Conservation (phyloP, 1,284 basidiomycete species). For the Thelephora terrestris region DNA sequence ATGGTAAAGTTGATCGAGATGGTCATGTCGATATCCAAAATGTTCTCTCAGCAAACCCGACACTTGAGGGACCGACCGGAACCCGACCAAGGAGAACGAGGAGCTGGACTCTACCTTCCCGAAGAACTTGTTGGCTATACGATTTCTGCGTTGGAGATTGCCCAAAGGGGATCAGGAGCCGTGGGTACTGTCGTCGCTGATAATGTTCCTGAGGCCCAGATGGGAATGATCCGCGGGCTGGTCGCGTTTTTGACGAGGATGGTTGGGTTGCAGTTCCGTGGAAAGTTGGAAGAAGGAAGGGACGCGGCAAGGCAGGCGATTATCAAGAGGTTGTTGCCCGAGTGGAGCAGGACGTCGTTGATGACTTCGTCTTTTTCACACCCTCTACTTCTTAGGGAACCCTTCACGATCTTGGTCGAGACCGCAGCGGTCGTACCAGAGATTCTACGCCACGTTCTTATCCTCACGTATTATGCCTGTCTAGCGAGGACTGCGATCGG, state of each 20-base stretch:
- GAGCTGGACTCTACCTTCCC: conserved; percentile 76
- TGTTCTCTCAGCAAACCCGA: conserved; percentile 61
- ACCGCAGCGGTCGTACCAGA: conserved; percentile 83
- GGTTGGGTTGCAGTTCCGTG: conserved; percentile 57
- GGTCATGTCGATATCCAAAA: conserved; percentile 59
- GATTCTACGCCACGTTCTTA: conserved; percentile 75
- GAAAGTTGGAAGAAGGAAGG: conserved; percentile 55
- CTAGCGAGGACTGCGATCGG: conserved; percentile 79
- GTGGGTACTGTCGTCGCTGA: conserved; percentile 54
- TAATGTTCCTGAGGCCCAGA: conserved; percentile 68
- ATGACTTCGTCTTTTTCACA: conserved; percentile 50
- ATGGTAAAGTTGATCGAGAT: conserved; percentile 70
- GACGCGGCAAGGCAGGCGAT: conserved; percentile 75
- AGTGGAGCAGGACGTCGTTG: conserved; percentile 78
- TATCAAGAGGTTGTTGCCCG: conserved; percentile 78
- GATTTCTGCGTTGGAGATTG: conserved; percentile 72
- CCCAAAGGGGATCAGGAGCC: conserved; percentile 57
- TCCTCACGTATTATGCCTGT: conserved; percentile 82
- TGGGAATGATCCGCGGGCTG: conserved; percentile 68
- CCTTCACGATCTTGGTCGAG: conserved; percentile 81
- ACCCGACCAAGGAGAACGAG: conserved; percentile 61
- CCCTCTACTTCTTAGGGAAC: conserved; percentile 78
- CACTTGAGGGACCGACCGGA: conserved; percentile 68
- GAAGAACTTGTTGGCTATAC: conserved; percentile 90
- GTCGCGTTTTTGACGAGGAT: conserved; percentile 62